phyloP scores from a whole-genome alignment of 192 early-diverging fungal genomes.

The Coemansia biformis region DNA sequence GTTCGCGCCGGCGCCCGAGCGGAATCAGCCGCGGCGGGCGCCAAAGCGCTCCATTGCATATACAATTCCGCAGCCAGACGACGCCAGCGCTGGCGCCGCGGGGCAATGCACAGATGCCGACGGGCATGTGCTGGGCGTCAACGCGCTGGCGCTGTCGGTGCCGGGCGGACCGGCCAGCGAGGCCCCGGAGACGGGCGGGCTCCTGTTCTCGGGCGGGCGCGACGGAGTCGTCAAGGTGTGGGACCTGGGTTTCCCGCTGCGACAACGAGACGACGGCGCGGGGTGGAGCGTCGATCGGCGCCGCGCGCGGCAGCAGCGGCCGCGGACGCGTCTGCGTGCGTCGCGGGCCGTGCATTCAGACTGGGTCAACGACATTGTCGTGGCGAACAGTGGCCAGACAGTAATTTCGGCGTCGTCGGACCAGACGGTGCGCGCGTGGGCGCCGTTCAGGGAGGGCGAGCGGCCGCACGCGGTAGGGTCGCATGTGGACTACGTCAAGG shows the following conservation, averaged over 20 bases:
- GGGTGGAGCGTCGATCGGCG: conserved; percentile 27
- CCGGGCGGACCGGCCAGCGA: background rate
- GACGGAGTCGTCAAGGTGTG: conserved; percentile 85
- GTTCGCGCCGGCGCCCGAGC: conserved; percentile 43
- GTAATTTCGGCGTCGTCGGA: conserved; percentile 91
- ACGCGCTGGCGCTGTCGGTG: conserved; percentile 67
- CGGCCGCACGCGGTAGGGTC: conserved; percentile 59
- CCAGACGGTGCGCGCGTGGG: conserved; percentile 71
- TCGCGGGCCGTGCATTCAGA: conserved; percentile 82
- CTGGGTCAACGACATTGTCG: conserved; percentile 92
- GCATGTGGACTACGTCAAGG: conserved; percentile 91
- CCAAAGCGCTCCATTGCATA: conserved; percentile 43
- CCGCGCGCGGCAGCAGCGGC: conserved; percentile 25
- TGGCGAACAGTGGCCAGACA: conserved; percentile 24
- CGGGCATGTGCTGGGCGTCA: conserved; percentile 78
- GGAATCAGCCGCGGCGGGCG: conserved; percentile 32
- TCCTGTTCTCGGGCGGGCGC: conserved; percentile 83
- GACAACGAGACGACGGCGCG: conserved; percentile 2
- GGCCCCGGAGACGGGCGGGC: conserved; percentile 45
- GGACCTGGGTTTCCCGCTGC: conserved; percentile 56
- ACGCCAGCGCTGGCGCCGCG: background rate
- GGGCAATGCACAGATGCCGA: conserved; percentile 17
- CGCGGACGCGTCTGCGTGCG: conserved; percentile 59
- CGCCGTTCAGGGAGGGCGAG: conserved; percentile 32
- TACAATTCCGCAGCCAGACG: conserved; percentile 37